Conservation (phyloP, 441 rosid genomes). For the Jatropha multifida region DNA sequence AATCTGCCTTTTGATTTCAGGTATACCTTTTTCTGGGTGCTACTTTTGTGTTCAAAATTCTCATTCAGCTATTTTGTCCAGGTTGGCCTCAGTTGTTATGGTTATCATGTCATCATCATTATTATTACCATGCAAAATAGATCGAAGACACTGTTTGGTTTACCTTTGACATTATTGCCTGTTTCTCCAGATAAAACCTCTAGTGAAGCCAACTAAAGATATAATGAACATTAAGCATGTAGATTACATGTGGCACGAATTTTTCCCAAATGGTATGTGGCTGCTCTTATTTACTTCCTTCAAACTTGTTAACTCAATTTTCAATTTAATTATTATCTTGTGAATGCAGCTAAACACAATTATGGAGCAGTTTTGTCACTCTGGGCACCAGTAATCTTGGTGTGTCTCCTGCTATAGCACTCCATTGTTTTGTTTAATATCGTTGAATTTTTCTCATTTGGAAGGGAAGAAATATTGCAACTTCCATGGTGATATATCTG, state of each 20-base stretch:
- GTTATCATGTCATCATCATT: background rate
- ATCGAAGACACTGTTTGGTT: background rate
- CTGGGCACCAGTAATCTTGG: conserved; percentile 87
- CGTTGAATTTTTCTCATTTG: conserved; percentile 8
- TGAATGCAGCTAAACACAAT: conserved; percentile 60
- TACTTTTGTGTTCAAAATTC: conserved; percentile 71
- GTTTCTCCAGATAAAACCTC: conserved; percentile 62
- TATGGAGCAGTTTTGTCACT: conserved; percentile 76
- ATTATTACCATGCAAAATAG: background rate
- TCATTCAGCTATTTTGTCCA: conserved; percentile 84
- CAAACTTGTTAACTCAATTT: conserved; percentile 16
- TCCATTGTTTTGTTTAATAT: background rate
- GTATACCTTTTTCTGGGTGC: conserved; percentile 87
- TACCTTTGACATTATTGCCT: conserved; percentile 14
- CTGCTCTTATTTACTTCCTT: conserved; percentile 11
- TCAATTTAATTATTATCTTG: conserved; percentile 27
- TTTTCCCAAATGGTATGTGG: conserved; percentile 72
- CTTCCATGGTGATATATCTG: conserved; percentile 20
- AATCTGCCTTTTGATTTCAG: conserved; percentile 40
- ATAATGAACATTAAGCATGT: conserved; percentile 71
- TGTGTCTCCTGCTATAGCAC: conserved; percentile 28
- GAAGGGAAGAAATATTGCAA: conserved; percentile 7
- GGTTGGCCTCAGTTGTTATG: conserved; percentile 42
- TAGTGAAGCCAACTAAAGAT: conserved; percentile 92
- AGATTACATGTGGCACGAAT: conserved; percentile 86